phyloP scores from a whole-genome alignment of 2,329 filamentous ascomycete species.

The Fusarium circinatum region DNA sequence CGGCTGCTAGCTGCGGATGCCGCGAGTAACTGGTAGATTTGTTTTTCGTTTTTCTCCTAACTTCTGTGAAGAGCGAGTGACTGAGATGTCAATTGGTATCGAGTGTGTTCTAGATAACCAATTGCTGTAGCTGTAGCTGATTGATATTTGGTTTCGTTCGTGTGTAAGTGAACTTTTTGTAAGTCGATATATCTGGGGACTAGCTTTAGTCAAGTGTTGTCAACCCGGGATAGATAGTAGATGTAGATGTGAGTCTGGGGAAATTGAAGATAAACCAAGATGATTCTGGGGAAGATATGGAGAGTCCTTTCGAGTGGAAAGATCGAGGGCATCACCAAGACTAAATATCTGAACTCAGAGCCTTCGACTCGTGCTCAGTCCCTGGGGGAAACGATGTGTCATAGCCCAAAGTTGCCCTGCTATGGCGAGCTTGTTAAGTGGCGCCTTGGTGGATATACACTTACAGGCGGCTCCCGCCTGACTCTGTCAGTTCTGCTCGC shows the following conservation, averaged over 20 bases:
- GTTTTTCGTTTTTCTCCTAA: slow-evolving; percentile 24
- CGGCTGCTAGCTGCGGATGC: slow-evolving; percentile 20
- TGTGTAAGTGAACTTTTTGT: slow-evolving; percentile 28
- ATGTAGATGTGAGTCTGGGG: slow-evolving; percentile 31
- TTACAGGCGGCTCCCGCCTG: slow-evolving; percentile 41
- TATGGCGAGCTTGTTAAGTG: slow-evolving; percentile 45
- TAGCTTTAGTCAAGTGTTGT: slow-evolving; percentile 19
- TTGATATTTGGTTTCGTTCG: slow-evolving; percentile 13
- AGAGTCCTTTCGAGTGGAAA: slow-evolving; percentile 32
- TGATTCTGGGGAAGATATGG: slow-evolving; percentile 38
- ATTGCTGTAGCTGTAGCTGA: not conserved
- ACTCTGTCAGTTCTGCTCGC: slow-evolving; percentile 35
- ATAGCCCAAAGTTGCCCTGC: slow-evolving; percentile 41
- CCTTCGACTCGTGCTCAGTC: slow-evolving; percentile 31
- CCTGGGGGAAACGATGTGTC: slow-evolving; percentile 43
- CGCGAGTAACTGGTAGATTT: slow-evolving; percentile 12
- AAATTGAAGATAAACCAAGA: slow-evolving; percentile 24
- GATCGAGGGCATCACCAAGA: slow-evolving; percentile 39
- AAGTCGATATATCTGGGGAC: slow-evolving; percentile 20
- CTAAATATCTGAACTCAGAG: slow-evolving; percentile 40
- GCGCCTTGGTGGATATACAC: slow-evolving; percentile 37
- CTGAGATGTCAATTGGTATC: slow-evolving; percentile 23
- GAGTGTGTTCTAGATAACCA: slow-evolving; percentile 5
- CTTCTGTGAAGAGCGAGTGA: slow-evolving; percentile 6
- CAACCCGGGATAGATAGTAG: not conserved